Base-by-base conservation (phyloP, 2,329 filamentous ascomycete species). In the Trichoderma breve region DNA sequence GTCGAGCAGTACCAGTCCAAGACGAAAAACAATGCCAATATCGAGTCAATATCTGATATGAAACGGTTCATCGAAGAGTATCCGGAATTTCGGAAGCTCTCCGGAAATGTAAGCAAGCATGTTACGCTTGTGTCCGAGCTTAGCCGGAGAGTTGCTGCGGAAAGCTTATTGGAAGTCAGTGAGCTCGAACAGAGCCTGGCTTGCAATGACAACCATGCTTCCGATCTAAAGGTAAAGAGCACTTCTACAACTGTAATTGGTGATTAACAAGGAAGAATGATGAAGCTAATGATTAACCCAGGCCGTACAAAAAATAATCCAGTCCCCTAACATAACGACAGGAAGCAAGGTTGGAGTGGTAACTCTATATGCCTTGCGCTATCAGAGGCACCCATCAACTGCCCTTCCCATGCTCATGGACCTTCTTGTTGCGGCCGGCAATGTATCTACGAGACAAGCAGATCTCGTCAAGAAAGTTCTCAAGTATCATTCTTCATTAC, bases 61-160 rank as follows among this genome's bases (percentile, higher is more conserved):
- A 99, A 99, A 82, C 93, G 95, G 57, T 99, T 99, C 77, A 97
- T 99, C 70, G 96, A 99, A 81, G 96, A 99, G 78, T 99, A 98
- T 79, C 96, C 96, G 2, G 96, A 99, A 80, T 99, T 99, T 81
- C 91, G 96, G 72, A 97, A 98, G 78, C 89, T 99, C 1, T 98
- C 96, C 2, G 95, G 96, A 47, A 99, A 99, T 76, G 96, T 99
- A 69, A 98, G 95, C 83, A 99, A 99, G 80, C 96, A 99, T 80
- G 97, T 99, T 71, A 97, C 96, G 0, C 85, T 99, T 26, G 96
- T 99, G 26, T 94, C 94, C 0, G 97, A 99, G 79, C 86, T 99
- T 53, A 98, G 94, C 80, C 89, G 95, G 71, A 90, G 93, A 71
- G 95, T 99, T 15, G 93, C 92, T 7, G 90, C 92, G 51, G 93